These are phyloP conservation scores for Fusarium pseudonygamai DNA, from an alignment of 2,329 filamentous ascomycete genomes.

Conservation along the genomic window DNA sequence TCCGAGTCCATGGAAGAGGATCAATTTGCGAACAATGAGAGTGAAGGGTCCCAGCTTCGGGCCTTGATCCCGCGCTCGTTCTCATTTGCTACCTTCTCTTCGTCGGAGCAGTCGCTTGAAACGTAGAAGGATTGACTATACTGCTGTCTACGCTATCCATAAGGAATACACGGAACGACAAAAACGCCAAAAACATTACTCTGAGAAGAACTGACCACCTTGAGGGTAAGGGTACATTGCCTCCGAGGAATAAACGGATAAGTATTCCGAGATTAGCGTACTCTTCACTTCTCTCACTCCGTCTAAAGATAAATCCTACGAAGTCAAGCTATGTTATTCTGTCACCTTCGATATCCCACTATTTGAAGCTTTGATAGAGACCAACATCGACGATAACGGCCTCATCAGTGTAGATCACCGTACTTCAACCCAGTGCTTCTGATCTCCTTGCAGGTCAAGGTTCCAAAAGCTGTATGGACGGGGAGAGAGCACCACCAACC, in stretches of 20 bases:
- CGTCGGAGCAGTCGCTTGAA: too few relatives aligned
- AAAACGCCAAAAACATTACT: not conserved
- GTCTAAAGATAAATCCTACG: too few relatives aligned
- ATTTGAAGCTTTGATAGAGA: not conserved
- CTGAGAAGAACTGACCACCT: not conserved
- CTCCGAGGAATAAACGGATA: conserved; percentile 91
- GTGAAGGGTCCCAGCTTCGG: not conserved
- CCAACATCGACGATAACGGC: too few relatives aligned
- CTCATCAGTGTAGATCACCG: too few relatives aligned
- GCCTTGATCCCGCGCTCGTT: not conserved
- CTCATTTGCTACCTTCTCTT: not conserved
- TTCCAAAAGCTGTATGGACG: not conserved
- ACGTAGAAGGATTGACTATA: too few relatives aligned
- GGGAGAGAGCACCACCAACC: not conserved
- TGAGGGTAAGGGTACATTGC: conserved; percentile 70
- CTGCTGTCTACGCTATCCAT: conserved; percentile 68
- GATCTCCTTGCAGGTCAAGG: not conserved
- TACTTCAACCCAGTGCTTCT: not conserved
- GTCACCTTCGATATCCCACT: not conserved
- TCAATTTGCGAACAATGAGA: not conserved
- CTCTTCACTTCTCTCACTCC: too few relatives aligned
- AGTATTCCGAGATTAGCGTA: too few relatives aligned
- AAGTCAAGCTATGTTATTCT: not conserved
- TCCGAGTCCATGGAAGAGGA: not conserved
- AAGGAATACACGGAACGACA: not conserved